A percentile compares a stretch with the other conserved stretches of the same genome.
These are phyloP conservation scores for Orbilia ellipsospora DNA, from an alignment of 2,329 filamentous ascomycete genomes.

Conservation along the genomic window DNA sequence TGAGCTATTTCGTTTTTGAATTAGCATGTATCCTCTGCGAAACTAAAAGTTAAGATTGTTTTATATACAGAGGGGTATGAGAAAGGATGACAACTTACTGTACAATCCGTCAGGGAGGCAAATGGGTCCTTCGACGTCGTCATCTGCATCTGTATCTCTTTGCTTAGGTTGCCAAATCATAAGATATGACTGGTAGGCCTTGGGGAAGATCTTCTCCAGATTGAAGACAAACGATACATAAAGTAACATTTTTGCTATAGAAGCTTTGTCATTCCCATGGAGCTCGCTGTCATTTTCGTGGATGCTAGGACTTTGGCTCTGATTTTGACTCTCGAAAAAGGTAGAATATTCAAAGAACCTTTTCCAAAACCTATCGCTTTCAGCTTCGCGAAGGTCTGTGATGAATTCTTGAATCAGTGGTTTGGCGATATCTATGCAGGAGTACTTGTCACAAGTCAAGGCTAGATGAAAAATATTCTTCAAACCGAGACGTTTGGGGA, in stretches of 20 bases:
- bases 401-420: constrained; percentile 38
- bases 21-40: not conserved
- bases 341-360: constrained; percentile 31
- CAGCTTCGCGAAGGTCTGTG: constrained; percentile 23
- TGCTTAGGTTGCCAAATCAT: constrained; percentile 48
- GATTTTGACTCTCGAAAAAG: constrained; percentile 16
- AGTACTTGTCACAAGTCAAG: constrained; percentile 42
- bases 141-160: constrained; percentile 18
- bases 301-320: not conserved
- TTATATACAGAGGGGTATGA: not conserved
- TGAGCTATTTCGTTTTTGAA: constrained; percentile 8
- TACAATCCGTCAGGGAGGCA: constrained; percentile 45
- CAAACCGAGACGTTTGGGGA: constrained; percentile 28
- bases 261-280: constrained; percentile 20
- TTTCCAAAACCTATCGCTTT: constrained; percentile 28
- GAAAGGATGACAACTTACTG: constrained; percentile 13
- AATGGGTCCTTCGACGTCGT: constrained; percentile 29
- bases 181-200: constrained; percentile 32
- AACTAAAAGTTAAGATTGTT: not conserved
- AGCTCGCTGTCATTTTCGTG: constrained; percentile 11
- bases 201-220: constrained; percentile 38
- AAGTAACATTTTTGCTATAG: constrained; percentile 42
- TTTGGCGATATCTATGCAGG: constrained; percentile 43
- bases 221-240: constrained; percentile 44
- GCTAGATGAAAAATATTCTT: constrained; percentile 32